A percentile compares a stretch with the other conserved stretches of the same genome.
Evolutionary conservation across 2,329 filamentous ascomycete species (phyloP).

Genomic region (Fusarium succisae): DNA sequence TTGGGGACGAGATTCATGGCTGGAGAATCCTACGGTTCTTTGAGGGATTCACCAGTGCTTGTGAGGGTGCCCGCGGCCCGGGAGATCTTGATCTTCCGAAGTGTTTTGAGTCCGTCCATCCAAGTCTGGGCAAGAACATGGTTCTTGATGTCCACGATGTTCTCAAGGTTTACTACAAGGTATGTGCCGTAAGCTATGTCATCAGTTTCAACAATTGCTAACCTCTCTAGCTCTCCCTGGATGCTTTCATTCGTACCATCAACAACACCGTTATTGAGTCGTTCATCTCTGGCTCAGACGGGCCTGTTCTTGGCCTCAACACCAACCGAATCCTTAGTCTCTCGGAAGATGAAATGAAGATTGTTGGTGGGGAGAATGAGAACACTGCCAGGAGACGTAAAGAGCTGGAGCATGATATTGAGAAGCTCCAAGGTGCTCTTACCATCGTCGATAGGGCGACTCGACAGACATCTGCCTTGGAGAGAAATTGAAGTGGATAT

Average conservation of each 20-base stretch:
- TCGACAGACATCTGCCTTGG: constrained; percentile 3
- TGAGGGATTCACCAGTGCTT: background rate
- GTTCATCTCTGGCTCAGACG: constrained; percentile 29
- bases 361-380: constrained; percentile 28
- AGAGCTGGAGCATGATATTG: constrained; percentile 29
- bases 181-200: constrained; percentile 1
- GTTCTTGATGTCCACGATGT: constrained; percentile 49
- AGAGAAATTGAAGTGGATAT: background rate
- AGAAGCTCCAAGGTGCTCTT: constrained; percentile 24
- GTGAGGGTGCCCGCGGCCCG: background rate
- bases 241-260: constrained; percentile 42
- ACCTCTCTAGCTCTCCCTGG: constrained; percentile 38
- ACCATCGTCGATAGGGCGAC: constrained; percentile 32
- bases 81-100: background rate
- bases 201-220: background rate
- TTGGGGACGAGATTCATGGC: constrained; percentile 30
- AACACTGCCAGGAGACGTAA: constrained; percentile 18
- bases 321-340: constrained; percentile 15
- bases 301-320: constrained; percentile 27
- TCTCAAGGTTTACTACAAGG: constrained; percentile 51
- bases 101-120: constrained; percentile 19
- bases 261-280: constrained; percentile 11
- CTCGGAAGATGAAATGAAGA: constrained; percentile 14
- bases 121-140: constrained; percentile 39
- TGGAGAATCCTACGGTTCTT: constrained; percentile 37